phyloP scores from a whole-genome alignment of 2,329 filamentous ascomycete genomes.

The Penicillium sp. region DNA sequence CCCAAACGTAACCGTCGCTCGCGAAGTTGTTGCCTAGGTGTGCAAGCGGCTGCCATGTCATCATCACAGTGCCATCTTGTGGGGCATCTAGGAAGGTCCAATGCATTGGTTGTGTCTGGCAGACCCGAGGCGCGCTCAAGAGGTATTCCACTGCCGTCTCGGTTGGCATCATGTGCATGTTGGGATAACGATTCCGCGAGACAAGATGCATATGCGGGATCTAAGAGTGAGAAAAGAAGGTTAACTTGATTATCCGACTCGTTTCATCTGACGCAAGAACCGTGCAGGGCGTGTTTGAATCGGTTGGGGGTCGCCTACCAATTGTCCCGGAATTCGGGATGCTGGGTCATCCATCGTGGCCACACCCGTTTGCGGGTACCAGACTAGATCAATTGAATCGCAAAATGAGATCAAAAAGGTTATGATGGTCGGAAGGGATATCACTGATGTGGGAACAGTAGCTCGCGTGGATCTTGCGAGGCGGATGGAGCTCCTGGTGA shows the following conservation, averaged over 20 bases:
- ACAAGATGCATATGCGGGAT: slow-evolving; percentile 88
- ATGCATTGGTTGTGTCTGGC: slow-evolving; percentile 81
- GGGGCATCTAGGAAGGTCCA: slow-evolving; percentile 91
- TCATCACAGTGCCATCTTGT: slow-evolving; percentile 75
- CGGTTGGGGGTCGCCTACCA: slow-evolving; percentile 39
- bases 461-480: slow-evolving; percentile 14
- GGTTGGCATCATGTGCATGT: slow-evolving; percentile 69
- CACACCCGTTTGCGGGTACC: slow-evolving; percentile 19
- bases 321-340: slow-evolving; percentile 47
- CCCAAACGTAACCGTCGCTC: slow-evolving; percentile 92
- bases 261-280: background rate
- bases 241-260: slow-evolving; percentile 12
- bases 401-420: slow-evolving; percentile 4
- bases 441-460: slow-evolving; percentile 11
- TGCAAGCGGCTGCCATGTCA: slow-evolving; percentile 84
- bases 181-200: slow-evolving; percentile 78
- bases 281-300: slow-evolving; percentile 6
- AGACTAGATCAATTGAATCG: slow-evolving; percentile 17
- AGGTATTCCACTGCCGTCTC: slow-evolving; percentile 83
- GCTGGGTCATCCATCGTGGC: slow-evolving; percentile 50
- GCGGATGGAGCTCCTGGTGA: slow-evolving; percentile 30
- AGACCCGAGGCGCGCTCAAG: slow-evolving; percentile 78
- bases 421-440: slow-evolving; percentile 8
- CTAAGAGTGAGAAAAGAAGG: slow-evolving; percentile 47
- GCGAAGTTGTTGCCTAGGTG: slow-evolving; percentile 73